A percentile compares a stretch with the other conserved stretches of the same genome.
Conservation (phyloP, 2,329 filamentous ascomycete genomes). For the Graphilbum ipis-grandicollis region DNA sequence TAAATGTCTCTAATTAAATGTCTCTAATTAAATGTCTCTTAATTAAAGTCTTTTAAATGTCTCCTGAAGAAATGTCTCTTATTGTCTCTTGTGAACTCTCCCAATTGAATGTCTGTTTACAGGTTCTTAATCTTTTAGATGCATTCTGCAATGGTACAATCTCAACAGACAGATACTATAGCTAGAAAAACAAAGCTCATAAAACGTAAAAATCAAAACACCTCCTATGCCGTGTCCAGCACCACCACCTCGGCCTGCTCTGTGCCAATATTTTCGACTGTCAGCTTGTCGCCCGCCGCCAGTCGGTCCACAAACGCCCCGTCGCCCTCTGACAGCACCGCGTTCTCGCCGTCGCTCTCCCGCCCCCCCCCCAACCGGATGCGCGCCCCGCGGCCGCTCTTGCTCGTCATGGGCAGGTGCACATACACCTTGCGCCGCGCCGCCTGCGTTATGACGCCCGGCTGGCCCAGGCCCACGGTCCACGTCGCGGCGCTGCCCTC, state of each 20-base stretch:
- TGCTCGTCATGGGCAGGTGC: conserved; percentile 57
- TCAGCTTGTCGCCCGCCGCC: conserved; percentile 44
- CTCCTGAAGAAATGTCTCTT: too few relatives aligned
- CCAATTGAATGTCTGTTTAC: too few relatives aligned
- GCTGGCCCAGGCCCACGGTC: conserved; percentile 47
- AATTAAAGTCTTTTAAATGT: too few relatives aligned
- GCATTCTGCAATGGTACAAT: too few relatives aligned
- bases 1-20: too few relatives aligned
- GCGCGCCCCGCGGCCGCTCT: conserved; percentile 49
- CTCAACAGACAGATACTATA: too few relatives aligned
- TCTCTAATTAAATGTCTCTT: too few relatives aligned
- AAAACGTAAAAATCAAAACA: too few relatives aligned
- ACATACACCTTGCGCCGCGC: conserved; percentile 58
- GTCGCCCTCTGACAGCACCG: conserved; percentile 58
- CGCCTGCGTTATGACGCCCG: conserved; percentile 28
- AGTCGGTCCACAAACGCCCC: conserved; percentile 37
- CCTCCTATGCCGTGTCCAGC: conserved; percentile 45
- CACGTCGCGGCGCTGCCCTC: conserved; percentile 42
- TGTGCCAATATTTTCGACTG: conserved; percentile 50
- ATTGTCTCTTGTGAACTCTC: too few relatives aligned
- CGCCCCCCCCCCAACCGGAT: conserved; percentile 53
- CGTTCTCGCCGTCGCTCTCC: conserved; percentile 47
- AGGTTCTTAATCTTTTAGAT: too few relatives aligned
- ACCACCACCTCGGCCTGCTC: conserved; percentile 54
- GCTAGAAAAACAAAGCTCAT: too few relatives aligned